A percentile compares a stretch with the other conserved stretches of the same genome.
phyloP scores from a whole-genome alignment of 768 basidiomycete genomes.

The Serendipita sp. region DNA sequence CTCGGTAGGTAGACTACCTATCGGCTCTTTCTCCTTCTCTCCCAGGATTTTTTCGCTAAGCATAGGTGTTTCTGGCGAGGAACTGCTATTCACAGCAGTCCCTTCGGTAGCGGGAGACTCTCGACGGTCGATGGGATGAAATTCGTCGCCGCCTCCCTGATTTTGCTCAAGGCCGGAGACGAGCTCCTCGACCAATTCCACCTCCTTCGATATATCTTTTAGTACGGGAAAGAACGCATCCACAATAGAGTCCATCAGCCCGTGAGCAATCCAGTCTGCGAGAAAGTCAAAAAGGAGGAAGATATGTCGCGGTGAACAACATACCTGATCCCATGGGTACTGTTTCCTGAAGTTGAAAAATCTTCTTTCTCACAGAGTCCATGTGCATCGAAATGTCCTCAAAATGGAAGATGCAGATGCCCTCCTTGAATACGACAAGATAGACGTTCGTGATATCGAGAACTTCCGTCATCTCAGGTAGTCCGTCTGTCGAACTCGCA shows the following conservation, averaged over 20 bases:
- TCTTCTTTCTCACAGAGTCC: conserved; percentile 54
- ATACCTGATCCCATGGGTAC: conserved; percentile 59
- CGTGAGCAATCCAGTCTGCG: conserved; percentile 87
- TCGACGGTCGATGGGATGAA: not conserved
- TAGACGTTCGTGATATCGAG: conserved; percentile 77
- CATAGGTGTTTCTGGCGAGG: not conserved
- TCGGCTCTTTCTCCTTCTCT: not conserved
- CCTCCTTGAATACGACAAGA: conserved; percentile 75
- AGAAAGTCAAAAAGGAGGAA: not conserved
- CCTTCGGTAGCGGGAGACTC: not conserved
- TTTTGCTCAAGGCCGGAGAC: conserved; percentile 22
- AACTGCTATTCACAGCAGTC: not conserved
- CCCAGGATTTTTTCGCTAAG: not conserved
- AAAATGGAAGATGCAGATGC: conserved; percentile 80
- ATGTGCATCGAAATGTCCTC: conserved; percentile 80
- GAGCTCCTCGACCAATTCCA: conserved; percentile 57
- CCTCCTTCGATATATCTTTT: conserved; percentile 65
- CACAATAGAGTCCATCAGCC: conserved; percentile 81
- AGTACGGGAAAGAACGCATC: conserved; percentile 85
- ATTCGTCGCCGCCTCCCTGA: not conserved
- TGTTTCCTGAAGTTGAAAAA: conserved; percentile 45
- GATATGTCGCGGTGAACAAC: conserved; percentile 12
- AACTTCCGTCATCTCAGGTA: conserved; percentile 19
- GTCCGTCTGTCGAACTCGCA: conserved; percentile 20
- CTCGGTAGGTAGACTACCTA: not conserved